Conservation (phyloP, 2,329 filamentous ascomycete genomes). For the Arthrobotrys conoides region DNA sequence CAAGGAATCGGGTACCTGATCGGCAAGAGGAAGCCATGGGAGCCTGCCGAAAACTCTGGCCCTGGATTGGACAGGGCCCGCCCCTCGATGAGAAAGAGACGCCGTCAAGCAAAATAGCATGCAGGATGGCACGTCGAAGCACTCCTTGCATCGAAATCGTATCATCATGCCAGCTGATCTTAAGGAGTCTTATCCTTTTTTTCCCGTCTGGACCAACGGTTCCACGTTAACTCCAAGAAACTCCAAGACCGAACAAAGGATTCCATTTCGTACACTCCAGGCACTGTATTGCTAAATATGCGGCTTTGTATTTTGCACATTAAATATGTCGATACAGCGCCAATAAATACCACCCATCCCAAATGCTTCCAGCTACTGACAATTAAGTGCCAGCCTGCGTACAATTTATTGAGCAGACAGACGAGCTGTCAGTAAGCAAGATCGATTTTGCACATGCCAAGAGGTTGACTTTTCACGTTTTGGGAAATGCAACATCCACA, state of each 20-base stretch:
- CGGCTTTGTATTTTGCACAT: slow-evolving; percentile 1
- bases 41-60: background rate
- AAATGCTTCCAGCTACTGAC: too few relatives aligned
- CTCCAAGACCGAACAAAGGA: too few relatives aligned
- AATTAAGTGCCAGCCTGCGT: too few relatives aligned
- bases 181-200: slow-evolving; percentile 4
- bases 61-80: background rate
- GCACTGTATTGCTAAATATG: background rate
- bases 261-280: too few relatives aligned
- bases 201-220: too few relatives aligned
- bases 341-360: too few relatives aligned
- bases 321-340: too few relatives aligned
- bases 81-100: background rate
- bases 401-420: too few relatives aligned
- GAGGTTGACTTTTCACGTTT: background rate
- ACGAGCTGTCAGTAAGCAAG: too few relatives aligned
- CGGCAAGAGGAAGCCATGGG: slow-evolving; percentile 25
- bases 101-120: slow-evolving; percentile 14
- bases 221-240: too few relatives aligned
- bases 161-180: background rate
- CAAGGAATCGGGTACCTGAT: slow-evolving; percentile 43
- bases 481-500: slow-evolving; percentile 16
- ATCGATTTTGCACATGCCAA: background rate
- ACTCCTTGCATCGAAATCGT: slow-evolving; percentile 19
- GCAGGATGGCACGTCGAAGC: slow-evolving; percentile 8